Percentiles rank a stretch among this genome's conserved stretches.
Conservation (phyloP, 768 basidiomycete species). For the Mycena crocata region DNA sequence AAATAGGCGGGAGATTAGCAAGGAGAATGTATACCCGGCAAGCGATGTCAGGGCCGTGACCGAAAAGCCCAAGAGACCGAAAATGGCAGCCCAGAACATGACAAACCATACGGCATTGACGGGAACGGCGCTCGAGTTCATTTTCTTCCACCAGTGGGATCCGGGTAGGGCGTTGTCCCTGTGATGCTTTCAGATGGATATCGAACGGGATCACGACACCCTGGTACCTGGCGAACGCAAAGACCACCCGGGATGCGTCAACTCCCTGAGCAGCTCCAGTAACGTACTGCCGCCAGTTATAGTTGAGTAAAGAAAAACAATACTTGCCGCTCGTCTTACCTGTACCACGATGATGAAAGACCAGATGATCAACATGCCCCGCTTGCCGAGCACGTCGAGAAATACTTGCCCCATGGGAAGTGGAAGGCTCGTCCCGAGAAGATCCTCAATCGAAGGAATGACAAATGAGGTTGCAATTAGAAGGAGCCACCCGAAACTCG, state of each 20-base stretch:
- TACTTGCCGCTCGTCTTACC: background rate
- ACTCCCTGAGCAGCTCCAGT: slow-evolving; percentile 82
- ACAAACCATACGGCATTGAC: slow-evolving; percentile 85
- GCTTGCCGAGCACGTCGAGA: slow-evolving; percentile 71
- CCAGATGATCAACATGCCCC: slow-evolving; percentile 81
- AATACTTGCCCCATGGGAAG: slow-evolving; percentile 82
- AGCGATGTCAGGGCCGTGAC: slow-evolving; percentile 70
- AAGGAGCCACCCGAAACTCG: slow-evolving; percentile 73
- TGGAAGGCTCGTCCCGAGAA: slow-evolving; percentile 63
- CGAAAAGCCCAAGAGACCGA: slow-evolving; percentile 76
- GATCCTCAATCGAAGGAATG: slow-evolving; percentile 62
- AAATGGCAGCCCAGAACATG: slow-evolving; percentile 64
- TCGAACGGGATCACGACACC: too few species aligned
- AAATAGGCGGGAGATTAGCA: background rate
- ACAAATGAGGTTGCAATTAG: slow-evolving; percentile 76
- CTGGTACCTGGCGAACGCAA: slow-evolving; percentile 71
- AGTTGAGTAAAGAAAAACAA: background rate
- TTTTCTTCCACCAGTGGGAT: slow-evolving; percentile 74
- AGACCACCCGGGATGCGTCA: slow-evolving; percentile 80
- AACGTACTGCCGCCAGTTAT: slow-evolving; percentile 58
- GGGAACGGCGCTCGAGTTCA: slow-evolving; percentile 72
- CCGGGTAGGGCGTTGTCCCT: slow-evolving; percentile 80
- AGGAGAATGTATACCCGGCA: slow-evolving; percentile 61
- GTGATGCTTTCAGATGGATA: too few species aligned
- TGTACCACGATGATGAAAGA: slow-evolving; percentile 70